Percentiles rank a stretch among this genome's conserved stretches.
phyloP scores from a whole-genome alignment of 257 asterid genomes.

The Rubia yunnanensis region DNA sequence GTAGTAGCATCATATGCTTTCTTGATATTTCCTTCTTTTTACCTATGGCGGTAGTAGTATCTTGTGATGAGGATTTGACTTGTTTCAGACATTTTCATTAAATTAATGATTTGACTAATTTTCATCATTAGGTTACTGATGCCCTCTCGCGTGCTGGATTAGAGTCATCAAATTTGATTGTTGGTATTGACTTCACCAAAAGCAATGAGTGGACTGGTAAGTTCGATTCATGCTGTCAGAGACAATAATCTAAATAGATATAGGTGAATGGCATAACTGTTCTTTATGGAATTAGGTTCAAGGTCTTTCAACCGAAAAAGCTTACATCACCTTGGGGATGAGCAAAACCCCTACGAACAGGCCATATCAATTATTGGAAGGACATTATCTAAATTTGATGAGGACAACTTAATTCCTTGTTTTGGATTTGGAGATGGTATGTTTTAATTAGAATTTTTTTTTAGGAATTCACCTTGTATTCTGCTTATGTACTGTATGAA shows the following conservation, averaged over 20 bases:
- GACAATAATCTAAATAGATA: background rate
- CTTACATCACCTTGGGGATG: constrained; percentile 80
- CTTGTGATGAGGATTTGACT: background rate
- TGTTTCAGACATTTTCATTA: background rate
- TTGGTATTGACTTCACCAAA: constrained; percentile 95
- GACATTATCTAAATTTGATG: constrained; percentile 85
- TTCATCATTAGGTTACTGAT: constrained; percentile 56
- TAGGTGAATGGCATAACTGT: background rate
- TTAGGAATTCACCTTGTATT: constrained; percentile 1
- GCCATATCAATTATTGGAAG: constrained; percentile 94
- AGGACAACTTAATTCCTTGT: constrained; percentile 87
- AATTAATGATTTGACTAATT: background rate
- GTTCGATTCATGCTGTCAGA: background rate
- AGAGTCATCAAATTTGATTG: constrained; percentile 89
- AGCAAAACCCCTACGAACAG: constrained; percentile 82
- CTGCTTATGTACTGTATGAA: constrained; percentile 11
- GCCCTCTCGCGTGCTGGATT: constrained; percentile 95
- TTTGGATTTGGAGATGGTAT: constrained; percentile 94
- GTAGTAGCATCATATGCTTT: too few relatives aligned
- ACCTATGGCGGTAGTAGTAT: background rate
- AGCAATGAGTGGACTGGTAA: constrained; percentile 99
- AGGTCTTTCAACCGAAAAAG: constrained; percentile 73
- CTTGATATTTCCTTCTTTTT: background rate
- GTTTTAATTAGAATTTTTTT: constrained; percentile 4
- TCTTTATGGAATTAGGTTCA: constrained; percentile 43